Base-by-base conservation (phyloP, 2,329 filamentous ascomycete genomes). In the Emmonsiellopsis sp. region DNA sequence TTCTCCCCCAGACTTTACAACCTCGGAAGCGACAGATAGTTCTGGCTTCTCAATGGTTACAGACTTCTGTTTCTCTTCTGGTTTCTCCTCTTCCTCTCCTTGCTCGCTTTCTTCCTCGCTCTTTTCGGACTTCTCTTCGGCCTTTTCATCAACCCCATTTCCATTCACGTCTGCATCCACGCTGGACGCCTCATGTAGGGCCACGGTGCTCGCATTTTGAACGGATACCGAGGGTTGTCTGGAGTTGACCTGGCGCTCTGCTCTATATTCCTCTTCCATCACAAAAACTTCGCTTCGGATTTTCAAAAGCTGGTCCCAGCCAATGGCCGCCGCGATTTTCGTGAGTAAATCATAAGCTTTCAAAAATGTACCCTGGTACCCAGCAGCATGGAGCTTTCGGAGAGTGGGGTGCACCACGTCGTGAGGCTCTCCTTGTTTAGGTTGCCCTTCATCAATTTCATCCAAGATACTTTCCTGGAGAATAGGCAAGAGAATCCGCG, bases 261-360 rank as follows among this genome's bases (percentile, higher is more conserved):
- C 87, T 48, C 93, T 84, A 67, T 98, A 98, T 70, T 98, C 93
- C 65, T 98, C 93, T 69, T 98, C 93, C 93, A 98, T 98, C 48
- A 98, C 93, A 63, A 98, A 98, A 1, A 98, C 93, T 58, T 92
- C 91, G 73, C 92, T 97, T 61, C 93, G 82, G 64, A 94, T 95
- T 70, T 89, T 94, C 50, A 98, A 76, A 20, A 98, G 78, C 66
- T 96, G 89, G 63, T 98, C 93, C 93, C 93, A 98, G 40, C 93
- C 93, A 62, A 98, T 96, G 71, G 93, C 92, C 57, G 89, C 86
- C 0, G 92, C 95, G 76, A 98, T 92, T 67, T 96, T 92, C 0
- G 93, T 97, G 57, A 98, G 77, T 35, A 98, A 86, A 59, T 85
- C 85, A 73, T 98, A 98, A 1, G 93, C 93, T 66, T 95, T 89